Conservation (phyloP, 257 asterid species). For the Solanum ahanhuiri region DNA sequence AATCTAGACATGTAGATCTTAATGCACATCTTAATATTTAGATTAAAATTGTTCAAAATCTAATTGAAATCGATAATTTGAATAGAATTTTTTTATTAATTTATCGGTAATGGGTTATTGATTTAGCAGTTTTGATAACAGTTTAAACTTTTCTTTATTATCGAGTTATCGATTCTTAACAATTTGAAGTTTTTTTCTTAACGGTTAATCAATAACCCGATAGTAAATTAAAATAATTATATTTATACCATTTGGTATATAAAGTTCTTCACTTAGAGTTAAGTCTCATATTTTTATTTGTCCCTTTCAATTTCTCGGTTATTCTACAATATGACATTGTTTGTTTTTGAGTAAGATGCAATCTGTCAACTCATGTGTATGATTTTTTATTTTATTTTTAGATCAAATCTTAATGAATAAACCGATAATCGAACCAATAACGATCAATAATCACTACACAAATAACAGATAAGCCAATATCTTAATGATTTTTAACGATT, state of each 20-base stretch:
- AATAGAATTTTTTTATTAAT: too few relatives aligned
- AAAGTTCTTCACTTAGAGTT: too few relatives aligned
- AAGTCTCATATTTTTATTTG: neutral
- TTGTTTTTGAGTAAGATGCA: too few relatives aligned
- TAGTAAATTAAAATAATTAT: neutral
- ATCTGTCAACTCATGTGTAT: too few relatives aligned
- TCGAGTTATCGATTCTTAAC: neutral
- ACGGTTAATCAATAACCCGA: accelerated
- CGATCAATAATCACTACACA: too few relatives aligned
- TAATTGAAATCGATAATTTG: accelerated
- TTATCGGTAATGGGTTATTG: neutral
- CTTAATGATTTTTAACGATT: too few relatives aligned
- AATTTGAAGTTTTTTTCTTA: neutral
- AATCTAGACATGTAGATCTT: neutral
- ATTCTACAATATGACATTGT: neutral
- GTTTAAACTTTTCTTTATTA: too few relatives aligned
- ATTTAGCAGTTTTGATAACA: too few relatives aligned
- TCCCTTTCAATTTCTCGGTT: neutral
- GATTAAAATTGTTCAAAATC: neutral
- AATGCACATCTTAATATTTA: neutral
- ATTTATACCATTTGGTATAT: too few relatives aligned
- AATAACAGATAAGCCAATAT: too few relatives aligned
- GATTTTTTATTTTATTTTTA: too few relatives aligned
- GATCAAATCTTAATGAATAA: neutral
- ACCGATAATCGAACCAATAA: too few relatives aligned